Evolutionary conservation across 164 flowering plant species (phyloP).

Genomic region (grape (Vitis vinifera)): ASM3070453v1 NC_081814.1:5804001-5804500

Average conservation of each 20-base stretch:
- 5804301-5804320: constrained; percentile 81
- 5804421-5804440: constrained; percentile 79
- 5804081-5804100: constrained; percentile 57
- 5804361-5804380: constrained; percentile 90
- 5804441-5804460: constrained; percentile 84
- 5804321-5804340: constrained; percentile 67
- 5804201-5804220: constrained; percentile 80
- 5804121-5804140: constrained; percentile 86
- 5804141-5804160: constrained; percentile 81
- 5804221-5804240: constrained; percentile 64
- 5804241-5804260: constrained; percentile 76
- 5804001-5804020: constrained; percentile 72
- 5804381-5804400: constrained; percentile 81
- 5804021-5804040: constrained; percentile 45
- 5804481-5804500: constrained; percentile 67
- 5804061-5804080: constrained; percentile 71
- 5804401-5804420: constrained; percentile 77
- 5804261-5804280: constrained; percentile 66
- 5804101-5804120: constrained; percentile 75
- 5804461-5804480: constrained; percentile 83
- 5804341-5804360: constrained; percentile 97
- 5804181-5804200: constrained; percentile 95
- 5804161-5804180: constrained; percentile 85
- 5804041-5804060: constrained; percentile 73
- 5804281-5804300: constrained; percentile 77